Evolutionary conservation across 1,139 yeast species (phyloP).

Genomic region (Scheffersomyces quercinus): DNA sequence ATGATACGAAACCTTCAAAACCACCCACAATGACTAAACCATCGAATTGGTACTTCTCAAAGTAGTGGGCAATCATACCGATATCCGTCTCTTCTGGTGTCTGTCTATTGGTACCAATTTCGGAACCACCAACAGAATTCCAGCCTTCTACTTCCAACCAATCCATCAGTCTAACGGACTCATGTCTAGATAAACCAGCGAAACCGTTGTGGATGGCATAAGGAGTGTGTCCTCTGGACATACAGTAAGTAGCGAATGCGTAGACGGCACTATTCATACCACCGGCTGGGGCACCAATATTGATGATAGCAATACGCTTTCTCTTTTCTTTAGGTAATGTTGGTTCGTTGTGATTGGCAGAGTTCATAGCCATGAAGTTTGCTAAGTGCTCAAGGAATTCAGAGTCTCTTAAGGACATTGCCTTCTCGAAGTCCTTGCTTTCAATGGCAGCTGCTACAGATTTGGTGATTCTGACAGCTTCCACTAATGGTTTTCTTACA

Average conservation of each 20-base stretch:
- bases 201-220: slow-evolving; percentile 91
- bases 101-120: slow-evolving; percentile 89
- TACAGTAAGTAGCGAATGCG: slow-evolving; percentile 87
- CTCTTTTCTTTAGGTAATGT: slow-evolving; percentile 55
- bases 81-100: slow-evolving; percentile 74
- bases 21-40: slow-evolving; percentile 94
- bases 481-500: slow-evolving; percentile 79
- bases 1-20: slow-evolving; percentile 85
- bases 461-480: slow-evolving; percentile 84
- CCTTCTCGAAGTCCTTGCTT: slow-evolving; percentile 75
- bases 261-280: slow-evolving; percentile 93
- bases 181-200: slow-evolving; percentile 84
- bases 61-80: slow-evolving; percentile 87
- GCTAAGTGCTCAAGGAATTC: slow-evolving; percentile 79
- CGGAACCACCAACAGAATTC: slow-evolving; percentile 92
- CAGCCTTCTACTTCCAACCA: slow-evolving; percentile 92
- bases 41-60: slow-evolving; percentile 80
- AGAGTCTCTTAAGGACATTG: slow-evolving; percentile 83
- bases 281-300: slow-evolving; percentile 97
- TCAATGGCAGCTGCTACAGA: slow-evolving; percentile 85
- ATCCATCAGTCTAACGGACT: slow-evolving; percentile 65
- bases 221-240: slow-evolving; percentile 86
- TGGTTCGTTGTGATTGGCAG: slow-evolving; percentile 68
- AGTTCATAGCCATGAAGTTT: slow-evolving; percentile 65
- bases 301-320: slow-evolving; percentile 75